These are phyloP conservation scores for Phytophthora tentaculata DNA, from an alignment of 352 stramenopile genomes.

Conservation along the genomic window DNA sequence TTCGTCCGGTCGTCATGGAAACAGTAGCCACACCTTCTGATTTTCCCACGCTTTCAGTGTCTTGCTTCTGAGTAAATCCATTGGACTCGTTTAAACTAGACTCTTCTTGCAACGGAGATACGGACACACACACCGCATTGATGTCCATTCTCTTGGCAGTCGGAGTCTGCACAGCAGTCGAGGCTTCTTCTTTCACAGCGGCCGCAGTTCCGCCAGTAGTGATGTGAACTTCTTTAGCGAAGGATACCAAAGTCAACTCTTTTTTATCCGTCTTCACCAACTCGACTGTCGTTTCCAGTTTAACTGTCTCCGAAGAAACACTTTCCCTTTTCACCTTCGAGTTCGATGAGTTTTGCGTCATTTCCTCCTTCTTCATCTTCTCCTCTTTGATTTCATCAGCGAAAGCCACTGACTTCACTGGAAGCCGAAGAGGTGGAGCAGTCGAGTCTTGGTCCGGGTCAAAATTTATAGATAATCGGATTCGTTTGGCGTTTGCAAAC, in stretches of 20 bases:
- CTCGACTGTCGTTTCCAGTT: constrained; percentile 13
- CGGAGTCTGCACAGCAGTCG: background rate
- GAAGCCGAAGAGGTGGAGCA: constrained; percentile 22
- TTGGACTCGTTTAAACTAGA: constrained; percentile 10
- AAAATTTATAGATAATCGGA: constrained; percentile 86
- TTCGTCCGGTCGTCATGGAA: background rate
- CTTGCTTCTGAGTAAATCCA: constrained; percentile 5
- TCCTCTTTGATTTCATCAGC: constrained; percentile 18
- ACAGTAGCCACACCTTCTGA: background rate
- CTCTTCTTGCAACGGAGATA: constrained; percentile 31
- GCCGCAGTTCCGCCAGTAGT: background rate
- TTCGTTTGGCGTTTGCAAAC: constrained; percentile 77
- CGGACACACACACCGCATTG: constrained; percentile 40
- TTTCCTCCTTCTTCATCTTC: constrained; percentile 9
- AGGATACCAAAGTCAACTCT: background rate
- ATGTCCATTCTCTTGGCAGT: constrained; percentile 57
- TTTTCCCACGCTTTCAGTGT: background rate
- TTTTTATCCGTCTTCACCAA: constrained; percentile 23
- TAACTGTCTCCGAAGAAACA: constrained; percentile 12
- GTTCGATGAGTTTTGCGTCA: background rate
- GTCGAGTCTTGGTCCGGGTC: constrained; percentile 37
- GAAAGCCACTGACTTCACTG: constrained; percentile 17
- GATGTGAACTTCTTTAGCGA: background rate
- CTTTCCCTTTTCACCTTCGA: constrained; percentile 16
- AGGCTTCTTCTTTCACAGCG: constrained; percentile 26